phyloP scores from a whole-genome alignment of 2,329 filamentous ascomycete genomes.

The Westerdykella aurantiaca region DNA sequence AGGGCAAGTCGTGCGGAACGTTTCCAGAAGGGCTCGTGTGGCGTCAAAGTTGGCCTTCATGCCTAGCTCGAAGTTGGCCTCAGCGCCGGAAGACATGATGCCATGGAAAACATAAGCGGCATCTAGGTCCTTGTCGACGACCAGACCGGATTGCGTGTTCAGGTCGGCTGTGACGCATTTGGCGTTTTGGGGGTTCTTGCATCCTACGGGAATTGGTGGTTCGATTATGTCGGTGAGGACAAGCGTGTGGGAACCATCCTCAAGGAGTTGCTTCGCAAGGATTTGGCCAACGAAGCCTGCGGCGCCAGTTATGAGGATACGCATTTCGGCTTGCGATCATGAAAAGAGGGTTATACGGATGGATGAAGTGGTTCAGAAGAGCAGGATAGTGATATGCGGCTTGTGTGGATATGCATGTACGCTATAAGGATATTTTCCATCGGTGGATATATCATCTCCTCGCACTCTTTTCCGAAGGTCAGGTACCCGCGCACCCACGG shows the following conservation, averaged over 20 bases:
- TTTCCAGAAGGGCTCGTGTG: slow-evolving; percentile 48
- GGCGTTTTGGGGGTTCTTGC: slow-evolving; percentile 35
- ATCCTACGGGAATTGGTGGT: slow-evolving; percentile 44
- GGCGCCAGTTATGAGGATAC: slow-evolving; percentile 55
- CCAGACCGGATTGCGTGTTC: slow-evolving; percentile 18
- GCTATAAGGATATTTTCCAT: no score
- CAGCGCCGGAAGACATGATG: slow-evolving; percentile 59
- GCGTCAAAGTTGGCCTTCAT: slow-evolving; percentile 55
- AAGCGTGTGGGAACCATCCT: slow-evolving; percentile 39
- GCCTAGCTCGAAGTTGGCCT: slow-evolving; percentile 53
- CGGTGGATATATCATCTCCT: no score
- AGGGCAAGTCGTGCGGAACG: slow-evolving; percentile 45
- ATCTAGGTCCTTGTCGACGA: slow-evolving; percentile 10
- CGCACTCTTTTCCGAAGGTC: no score
- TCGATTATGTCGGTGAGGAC: slow-evolving; percentile 52
- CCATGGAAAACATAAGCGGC: slow-evolving; percentile 54
- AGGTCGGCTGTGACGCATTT: slow-evolving; percentile 48
- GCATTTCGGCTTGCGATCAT: slow-evolving; percentile 6
- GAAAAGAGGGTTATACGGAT: neutral
- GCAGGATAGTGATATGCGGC: no score
- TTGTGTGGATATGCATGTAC: no score
- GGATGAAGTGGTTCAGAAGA: neutral
- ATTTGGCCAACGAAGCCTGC: slow-evolving; percentile 58
- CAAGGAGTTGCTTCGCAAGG: slow-evolving; percentile 49
- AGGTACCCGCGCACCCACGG: no score